phyloP scores from a whole-genome alignment of 2,329 filamentous ascomycete genomes.

The Xylariaceae sp. region DNA sequence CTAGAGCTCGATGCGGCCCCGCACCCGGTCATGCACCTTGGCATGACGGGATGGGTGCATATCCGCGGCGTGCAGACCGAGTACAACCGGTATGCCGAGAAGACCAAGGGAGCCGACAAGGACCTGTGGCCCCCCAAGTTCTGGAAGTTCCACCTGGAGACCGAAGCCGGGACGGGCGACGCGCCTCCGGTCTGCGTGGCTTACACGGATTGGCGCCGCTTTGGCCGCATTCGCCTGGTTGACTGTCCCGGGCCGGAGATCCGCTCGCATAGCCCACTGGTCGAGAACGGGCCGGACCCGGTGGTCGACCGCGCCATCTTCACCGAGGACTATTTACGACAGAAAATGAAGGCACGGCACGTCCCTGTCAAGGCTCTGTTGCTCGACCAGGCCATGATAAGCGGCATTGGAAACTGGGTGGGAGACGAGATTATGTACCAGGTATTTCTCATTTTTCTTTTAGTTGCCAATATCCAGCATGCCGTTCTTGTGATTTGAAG shows the following conservation, averaged over 20 bases:
- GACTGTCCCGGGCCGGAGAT: conserved; percentile 74
- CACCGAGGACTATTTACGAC: conserved; percentile 68
- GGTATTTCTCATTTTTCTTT: conserved; percentile 26
- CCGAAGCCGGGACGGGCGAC: conserved; percentile 36
- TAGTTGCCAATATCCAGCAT: too few species aligned
- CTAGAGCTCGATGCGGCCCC: conserved; percentile 68
- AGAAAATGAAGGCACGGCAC: conserved; percentile 66
- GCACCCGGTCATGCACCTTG: conserved; percentile 85
- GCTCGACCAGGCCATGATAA: conserved; percentile 81
- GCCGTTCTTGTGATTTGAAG: too few species aligned
- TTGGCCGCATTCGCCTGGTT: conserved; percentile 75
- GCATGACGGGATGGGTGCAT: conserved; percentile 81
- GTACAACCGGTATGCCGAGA: conserved; percentile 78
- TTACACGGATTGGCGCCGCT: conserved; percentile 76
- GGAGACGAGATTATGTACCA: conserved; percentile 92
- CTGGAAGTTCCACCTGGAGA: conserved; percentile 78
- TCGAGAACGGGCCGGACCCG: conserved; percentile 91
- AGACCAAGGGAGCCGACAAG: conserved; percentile 54
- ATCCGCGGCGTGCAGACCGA: conserved; percentile 72
- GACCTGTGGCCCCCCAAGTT: conserved; percentile 82
- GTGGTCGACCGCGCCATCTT: conserved; percentile 74
- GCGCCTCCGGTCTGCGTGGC: conserved; percentile 45
- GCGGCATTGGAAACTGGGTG: conserved; percentile 96
- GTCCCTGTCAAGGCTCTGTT: conserved; percentile 87
- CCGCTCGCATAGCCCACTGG: conserved; percentile 68